Base-by-base conservation (phyloP, 805 yeast species). In the Lachancea waltii region DNA sequence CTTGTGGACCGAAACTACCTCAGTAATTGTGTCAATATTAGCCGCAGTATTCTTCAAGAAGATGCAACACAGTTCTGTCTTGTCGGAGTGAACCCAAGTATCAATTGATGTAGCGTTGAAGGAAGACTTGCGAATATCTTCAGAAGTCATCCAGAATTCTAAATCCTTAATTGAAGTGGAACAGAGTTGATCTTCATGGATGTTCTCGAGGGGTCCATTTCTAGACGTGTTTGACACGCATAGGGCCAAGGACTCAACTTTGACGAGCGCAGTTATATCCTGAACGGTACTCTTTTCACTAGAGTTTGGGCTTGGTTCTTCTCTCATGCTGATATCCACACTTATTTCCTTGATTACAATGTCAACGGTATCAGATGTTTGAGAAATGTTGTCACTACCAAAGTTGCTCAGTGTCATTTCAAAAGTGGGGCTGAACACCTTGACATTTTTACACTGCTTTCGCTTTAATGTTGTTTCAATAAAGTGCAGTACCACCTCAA, bases 401-500 rank as follows among this genome's bases (percentile, higher is more conserved):
- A 11, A 23, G 13, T 11, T 29, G 14, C 36, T 33, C 10, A 32
- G 15, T 5, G 21, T 10, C 7, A 37, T 2, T n/a, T 37, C 28
- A 20, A 37, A n/a, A 19, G 25, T 15, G 7, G 32, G 36, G 13
- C 29, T 14, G 8, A 37, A 14, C 8, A 32, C 21, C 21, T 27
- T 26, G 6, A 26, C 2, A 10, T 26, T 37, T 21, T 25, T 18
- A 5, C 3, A 13, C 6, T 13, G 5, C 7, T 19, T 30, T 8
- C 7, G 17, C 6, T 26, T 28, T 19, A 23, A 11, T 3, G 18
- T 17, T 5, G 4, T 26, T 6, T 35, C 36, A 18, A 65, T 60
- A 18, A 84, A 56, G 7, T 63, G 60, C 23, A 60, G 56, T 9
- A 84, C 66, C 2, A 81, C 72, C 7, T 75, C 73, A 13, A 74